A percentile compares a stretch with the other conserved stretches of the same genome.
Evolutionary conservation across 805 yeast species (phyloP).

Genomic region (Zygosaccharomyces rouxii): DNA sequence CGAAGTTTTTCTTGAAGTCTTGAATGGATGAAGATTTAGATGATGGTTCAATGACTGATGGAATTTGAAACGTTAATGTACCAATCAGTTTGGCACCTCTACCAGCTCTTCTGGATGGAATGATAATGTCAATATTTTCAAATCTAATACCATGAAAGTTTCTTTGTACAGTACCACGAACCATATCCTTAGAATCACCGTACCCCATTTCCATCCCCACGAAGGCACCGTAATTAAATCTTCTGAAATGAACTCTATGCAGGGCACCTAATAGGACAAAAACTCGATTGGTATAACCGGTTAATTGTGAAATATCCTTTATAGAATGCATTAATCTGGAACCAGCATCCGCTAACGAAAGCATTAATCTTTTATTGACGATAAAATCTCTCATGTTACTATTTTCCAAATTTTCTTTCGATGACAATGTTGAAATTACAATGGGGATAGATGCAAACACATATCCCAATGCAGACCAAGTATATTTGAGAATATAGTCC

Average conservation of each 20-base stretch:
- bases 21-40: conserved; percentile 37
- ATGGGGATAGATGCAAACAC: conserved; percentile 87
- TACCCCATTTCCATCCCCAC: conserved; percentile 3
- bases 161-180: conserved; percentile 75
- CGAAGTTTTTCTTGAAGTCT: conserved; percentile 27
- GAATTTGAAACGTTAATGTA: conserved; percentile 54
- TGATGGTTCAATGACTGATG: conserved; percentile 28
- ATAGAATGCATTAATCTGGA: conserved; percentile 91
- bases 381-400: conserved; percentile 81
- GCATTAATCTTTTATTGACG: conserved; percentile 84
- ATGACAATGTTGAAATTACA: conserved; percentile 48
- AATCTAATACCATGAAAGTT: conserved; percentile 76
- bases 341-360: conserved; percentile 92
- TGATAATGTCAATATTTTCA: conserved; percentile 75
- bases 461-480: conserved; percentile 96
- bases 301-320: conserved; percentile 83
- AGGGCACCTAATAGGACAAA: conserved; percentile 69
- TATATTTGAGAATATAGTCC: conserved; percentile 80
- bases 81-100: conserved; percentile 59
- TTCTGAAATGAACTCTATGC: conserved; percentile 71
- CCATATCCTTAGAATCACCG: conserved; percentile 38
- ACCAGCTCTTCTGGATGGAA: conserved; percentile 63
- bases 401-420: conserved; percentile 38
- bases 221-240: conserved; percentile 38
- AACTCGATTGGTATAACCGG: conserved; percentile 86